Evolutionary conservation across 2,329 filamentous ascomycete genomes (phyloP).

Genomic region (Aureobasidium leucospermi): DNA sequence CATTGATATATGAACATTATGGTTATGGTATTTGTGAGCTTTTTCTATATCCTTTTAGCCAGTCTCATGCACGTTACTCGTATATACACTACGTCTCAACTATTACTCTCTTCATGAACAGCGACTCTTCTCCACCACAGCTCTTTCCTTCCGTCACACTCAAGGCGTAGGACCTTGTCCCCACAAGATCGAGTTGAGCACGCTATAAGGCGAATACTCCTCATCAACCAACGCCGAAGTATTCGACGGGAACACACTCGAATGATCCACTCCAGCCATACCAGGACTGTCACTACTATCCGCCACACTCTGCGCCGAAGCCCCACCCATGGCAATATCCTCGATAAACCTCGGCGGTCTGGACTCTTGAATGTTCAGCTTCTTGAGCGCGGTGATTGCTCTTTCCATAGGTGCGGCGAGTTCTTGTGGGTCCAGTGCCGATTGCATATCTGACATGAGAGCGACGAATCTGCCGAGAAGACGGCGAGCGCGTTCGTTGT

Average conservation of each 20-base stretch:
- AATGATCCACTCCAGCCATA: constrained; percentile 10
- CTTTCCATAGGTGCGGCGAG: constrained; percentile 41
- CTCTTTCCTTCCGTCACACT: not conserved
- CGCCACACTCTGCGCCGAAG: constrained; percentile 1
- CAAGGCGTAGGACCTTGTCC: constrained; percentile 19
- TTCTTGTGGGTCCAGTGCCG: constrained; percentile 40
- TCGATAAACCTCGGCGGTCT: constrained; percentile 18
- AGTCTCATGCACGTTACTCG: not conserved
- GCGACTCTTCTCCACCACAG: not conserved
- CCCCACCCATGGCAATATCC: constrained; percentile 16
- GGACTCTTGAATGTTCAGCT: constrained; percentile 31
- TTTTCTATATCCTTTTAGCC: not conserved
- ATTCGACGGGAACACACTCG: not conserved
- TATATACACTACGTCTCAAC: not conserved
- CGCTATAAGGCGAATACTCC: constrained; percentile 40
- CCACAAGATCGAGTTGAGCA: constrained; percentile 43
- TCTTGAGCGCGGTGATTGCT: constrained; percentile 39
- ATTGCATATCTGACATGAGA: constrained; percentile 40
- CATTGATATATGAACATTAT: too few relatives aligned
- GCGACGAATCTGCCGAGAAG: constrained; percentile 41
- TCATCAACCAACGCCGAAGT: constrained; percentile 27
- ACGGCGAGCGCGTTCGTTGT: constrained; percentile 38
- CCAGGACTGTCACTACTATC: constrained; percentile 7
- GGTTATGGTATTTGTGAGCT: too few relatives aligned
- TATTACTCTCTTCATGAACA: not conserved